These are phyloP conservation scores for Candida xyloterini DNA, from an alignment of 805 yeast genomes.

Conservation along the genomic window DNA sequence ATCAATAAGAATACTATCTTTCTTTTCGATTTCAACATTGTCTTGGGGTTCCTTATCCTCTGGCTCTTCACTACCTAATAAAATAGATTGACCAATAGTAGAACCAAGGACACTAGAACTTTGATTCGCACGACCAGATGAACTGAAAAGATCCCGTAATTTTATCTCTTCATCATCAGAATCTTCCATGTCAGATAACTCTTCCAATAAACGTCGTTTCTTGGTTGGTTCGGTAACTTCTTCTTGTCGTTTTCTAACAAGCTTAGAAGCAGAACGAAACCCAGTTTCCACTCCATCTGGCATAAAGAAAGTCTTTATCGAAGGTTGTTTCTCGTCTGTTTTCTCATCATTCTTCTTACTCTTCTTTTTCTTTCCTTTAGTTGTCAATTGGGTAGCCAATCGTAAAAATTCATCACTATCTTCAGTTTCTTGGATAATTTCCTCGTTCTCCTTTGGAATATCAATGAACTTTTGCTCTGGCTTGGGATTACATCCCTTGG, in stretches of 20 bases:
- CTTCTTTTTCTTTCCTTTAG: slow-evolving; percentile 35
- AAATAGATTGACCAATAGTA: slow-evolving; percentile 13
- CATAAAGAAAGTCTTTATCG: slow-evolving; percentile 55
- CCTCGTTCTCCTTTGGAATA: slow-evolving; percentile 68
- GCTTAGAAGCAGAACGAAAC: slow-evolving; percentile 48
- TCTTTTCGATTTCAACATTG: background rate
- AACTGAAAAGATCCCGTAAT: slow-evolving; percentile 19
- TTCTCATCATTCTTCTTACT: slow-evolving; percentile 5
- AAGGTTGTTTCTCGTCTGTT: slow-evolving; percentile 11
- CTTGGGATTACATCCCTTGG: slow-evolving; percentile 50
- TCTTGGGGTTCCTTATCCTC: slow-evolving; percentile 5
- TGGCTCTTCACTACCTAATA: slow-evolving; percentile 9
- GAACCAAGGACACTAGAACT: slow-evolving; percentile 12
- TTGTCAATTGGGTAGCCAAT: slow-evolving; percentile 64
- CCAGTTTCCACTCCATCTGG: slow-evolving; percentile 71
- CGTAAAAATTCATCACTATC: slow-evolving; percentile 61
- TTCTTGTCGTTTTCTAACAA: slow-evolving; percentile 37
- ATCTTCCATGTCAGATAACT: slow-evolving; percentile 14
- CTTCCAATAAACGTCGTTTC: slow-evolving; percentile 13
- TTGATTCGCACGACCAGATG: slow-evolving; percentile 5
- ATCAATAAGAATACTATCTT: slow-evolving; percentile 13
- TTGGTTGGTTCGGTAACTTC: slow-evolving; percentile 16
- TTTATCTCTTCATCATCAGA: slow-evolving; percentile 19
- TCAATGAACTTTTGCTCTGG: slow-evolving; percentile 57
- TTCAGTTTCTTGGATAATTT: slow-evolving; percentile 39